Conservation (phyloP, 768 basidiomycete genomes). For the Wakefieldia striispora region DNA sequence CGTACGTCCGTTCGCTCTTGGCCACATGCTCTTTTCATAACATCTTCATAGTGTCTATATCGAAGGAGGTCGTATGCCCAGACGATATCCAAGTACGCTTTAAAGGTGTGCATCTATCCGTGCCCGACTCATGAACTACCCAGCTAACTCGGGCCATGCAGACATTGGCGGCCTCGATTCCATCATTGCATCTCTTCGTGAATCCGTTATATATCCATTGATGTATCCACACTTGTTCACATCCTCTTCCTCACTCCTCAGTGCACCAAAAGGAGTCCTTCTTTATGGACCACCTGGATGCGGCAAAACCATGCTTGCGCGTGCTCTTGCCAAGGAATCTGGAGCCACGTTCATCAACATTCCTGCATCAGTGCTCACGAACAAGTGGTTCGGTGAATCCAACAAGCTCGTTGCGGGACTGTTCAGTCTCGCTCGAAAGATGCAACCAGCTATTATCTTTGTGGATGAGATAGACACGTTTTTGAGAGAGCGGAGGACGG, state of each 20-base stretch:
- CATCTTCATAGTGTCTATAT: constrained; percentile 62
- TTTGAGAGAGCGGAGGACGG: constrained; percentile 78
- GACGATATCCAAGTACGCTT: constrained; percentile 82
- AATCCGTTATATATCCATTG: constrained; percentile 94
- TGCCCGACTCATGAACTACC: neutral
- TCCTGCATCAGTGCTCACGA: constrained; percentile 68
- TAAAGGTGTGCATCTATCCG: constrained; percentile 46
- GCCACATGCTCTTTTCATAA: neutral
- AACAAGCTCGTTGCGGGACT: constrained; percentile 95
- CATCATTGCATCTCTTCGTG: constrained; percentile 86
- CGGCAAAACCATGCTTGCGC: constrained; percentile 99
- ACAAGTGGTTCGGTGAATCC: constrained; percentile 85
- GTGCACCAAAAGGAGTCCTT: constrained; percentile 93
- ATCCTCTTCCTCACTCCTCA: constrained; percentile 75
- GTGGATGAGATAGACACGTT: constrained; percentile 99
- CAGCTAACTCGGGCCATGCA: constrained; percentile 19
- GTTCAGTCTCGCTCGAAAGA: constrained; percentile 90
- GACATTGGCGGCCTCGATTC: constrained; percentile 94
- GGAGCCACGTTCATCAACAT: constrained; percentile 96
- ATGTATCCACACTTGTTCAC: constrained; percentile 87
- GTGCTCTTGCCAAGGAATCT: constrained; percentile 95
- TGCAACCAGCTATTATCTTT: constrained; percentile 95
- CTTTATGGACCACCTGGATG: constrained; percentile 97
- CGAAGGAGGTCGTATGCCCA: constrained; percentile 90
- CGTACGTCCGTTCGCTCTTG: constrained; percentile 41